Evolutionary conservation across 208 protist genomes (phyloP).

Genomic region (Leishmania mexicana): DNA sequence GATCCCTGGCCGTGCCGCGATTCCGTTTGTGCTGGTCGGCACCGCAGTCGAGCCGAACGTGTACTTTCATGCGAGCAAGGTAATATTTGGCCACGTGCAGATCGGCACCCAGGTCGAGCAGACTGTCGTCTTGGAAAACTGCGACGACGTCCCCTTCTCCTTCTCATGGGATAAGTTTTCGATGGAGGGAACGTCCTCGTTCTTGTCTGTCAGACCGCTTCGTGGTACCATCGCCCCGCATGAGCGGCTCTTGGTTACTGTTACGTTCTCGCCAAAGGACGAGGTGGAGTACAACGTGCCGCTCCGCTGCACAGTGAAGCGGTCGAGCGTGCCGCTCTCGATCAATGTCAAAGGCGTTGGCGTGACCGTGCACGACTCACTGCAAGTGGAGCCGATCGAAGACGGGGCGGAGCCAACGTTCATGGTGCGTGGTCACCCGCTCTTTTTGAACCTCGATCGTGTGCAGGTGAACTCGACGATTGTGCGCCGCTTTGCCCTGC

Average conservation of each 20-base stretch:
- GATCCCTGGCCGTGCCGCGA: constrained; percentile 78
- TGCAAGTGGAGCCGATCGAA: constrained; percentile 72
- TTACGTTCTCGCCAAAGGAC: constrained; percentile 88
- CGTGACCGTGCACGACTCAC: constrained; percentile 87
- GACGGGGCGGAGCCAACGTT: constrained; percentile 35
- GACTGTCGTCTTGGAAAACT: constrained; percentile 92
- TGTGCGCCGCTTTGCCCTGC: constrained; percentile 75
- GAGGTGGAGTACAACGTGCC: constrained; percentile 95
- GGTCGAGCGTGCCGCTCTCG: constrained; percentile 88
- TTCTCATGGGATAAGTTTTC: constrained; percentile 92
- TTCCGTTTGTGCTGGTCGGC: constrained; percentile 96
- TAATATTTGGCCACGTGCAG: constrained; percentile 93
- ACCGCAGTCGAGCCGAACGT: constrained; percentile 93
- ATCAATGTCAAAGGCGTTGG: constrained; percentile 98
- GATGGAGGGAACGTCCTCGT: constrained; percentile 40
- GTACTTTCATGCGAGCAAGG: constrained; percentile 82
- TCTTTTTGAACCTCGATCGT: constrained; percentile 87
- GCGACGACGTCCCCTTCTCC: constrained; percentile 92
- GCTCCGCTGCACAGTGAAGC: constrained; percentile 91
- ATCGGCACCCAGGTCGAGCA: constrained; percentile 78
- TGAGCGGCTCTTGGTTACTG: constrained; percentile 64
- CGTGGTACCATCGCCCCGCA: constrained; percentile 81
- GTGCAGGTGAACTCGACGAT: constrained; percentile 93
- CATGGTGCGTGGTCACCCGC: constrained; percentile 40
- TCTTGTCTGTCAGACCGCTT: constrained; percentile 81